Conservation (phyloP, 73 alveolate species). For the Paramecium primaurelia region DNA sequence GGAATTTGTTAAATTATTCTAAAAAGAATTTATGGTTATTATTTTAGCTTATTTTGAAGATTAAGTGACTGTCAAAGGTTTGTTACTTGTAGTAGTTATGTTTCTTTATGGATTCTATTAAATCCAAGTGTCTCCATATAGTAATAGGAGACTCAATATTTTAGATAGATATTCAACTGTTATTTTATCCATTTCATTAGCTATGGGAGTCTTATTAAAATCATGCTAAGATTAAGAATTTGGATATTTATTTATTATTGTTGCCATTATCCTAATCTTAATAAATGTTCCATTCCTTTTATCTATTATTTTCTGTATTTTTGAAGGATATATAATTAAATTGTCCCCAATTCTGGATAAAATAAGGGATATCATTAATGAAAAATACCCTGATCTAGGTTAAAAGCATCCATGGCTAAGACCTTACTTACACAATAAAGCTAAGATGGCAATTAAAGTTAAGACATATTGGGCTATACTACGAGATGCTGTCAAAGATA, state of each 20-base stretch:
- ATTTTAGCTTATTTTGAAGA: conserved; percentile 17
- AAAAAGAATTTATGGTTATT: conserved; percentile 46
- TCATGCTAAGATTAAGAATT: neutral
- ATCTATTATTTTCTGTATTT: neutral
- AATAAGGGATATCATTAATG: conserved; percentile 6
- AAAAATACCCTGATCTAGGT: neutral
- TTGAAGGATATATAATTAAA: neutral
- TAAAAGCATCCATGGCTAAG: neutral
- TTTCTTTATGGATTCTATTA: conserved; percentile 5
- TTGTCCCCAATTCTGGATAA: neutral
- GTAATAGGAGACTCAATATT: conserved; percentile 31
- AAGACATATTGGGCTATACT: neutral
- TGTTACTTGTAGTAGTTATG: conserved; percentile 14
- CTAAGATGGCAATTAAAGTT: neutral
- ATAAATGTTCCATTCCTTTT: conserved; percentile 11
- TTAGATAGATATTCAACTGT: conserved; percentile 44
- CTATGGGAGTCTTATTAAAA: neutral
- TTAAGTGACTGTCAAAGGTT: conserved; percentile 40
- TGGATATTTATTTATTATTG: conserved; percentile 1
- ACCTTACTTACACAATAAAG: neutral
- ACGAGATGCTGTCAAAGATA: neutral
- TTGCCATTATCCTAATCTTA: neutral
- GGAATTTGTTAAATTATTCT: conserved; percentile 53
- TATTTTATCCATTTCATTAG: conserved; percentile 10
- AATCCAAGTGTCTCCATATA: conserved; percentile 38